A percentile compares a stretch with the other conserved stretches of the same genome.
Evolutionary conservation across 2,329 filamentous ascomycete species (phyloP).

Genomic region (Dothiorella sarmentorum): DNA sequence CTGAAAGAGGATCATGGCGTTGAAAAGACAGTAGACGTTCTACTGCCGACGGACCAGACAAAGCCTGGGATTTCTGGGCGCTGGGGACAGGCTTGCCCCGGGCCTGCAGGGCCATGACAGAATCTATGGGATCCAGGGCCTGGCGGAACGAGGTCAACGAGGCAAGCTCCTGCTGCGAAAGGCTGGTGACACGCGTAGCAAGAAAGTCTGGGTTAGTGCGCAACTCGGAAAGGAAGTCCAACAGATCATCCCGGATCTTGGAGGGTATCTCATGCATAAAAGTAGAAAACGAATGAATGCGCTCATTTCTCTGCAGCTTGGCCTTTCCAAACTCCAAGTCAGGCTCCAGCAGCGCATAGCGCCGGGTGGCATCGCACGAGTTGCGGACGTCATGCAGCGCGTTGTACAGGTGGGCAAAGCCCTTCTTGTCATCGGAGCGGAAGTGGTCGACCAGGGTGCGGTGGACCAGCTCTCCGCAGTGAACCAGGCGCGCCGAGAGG

Average conservation of each 20-base stretch:
- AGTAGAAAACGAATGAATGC: constrained; percentile 44
- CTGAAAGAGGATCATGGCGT: constrained; percentile 79
- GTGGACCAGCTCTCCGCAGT: constrained; percentile 71
- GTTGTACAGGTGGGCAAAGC: constrained; percentile 70
- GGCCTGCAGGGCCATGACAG: constrained; percentile 68
- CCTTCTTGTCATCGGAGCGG: constrained; percentile 73
- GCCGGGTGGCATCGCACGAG: constrained; percentile 69
- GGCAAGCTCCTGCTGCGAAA: constrained; percentile 73
- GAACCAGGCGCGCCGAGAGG: constrained; percentile 68
- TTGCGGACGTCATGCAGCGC: constrained; percentile 75
- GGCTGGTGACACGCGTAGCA: constrained; percentile 72
- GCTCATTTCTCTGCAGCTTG: constrained; percentile 40
- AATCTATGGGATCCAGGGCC: constrained; percentile 75
- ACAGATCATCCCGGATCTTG: constrained; percentile 68
- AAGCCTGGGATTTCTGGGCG: constrained; percentile 46
- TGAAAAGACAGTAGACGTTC: constrained; percentile 86
- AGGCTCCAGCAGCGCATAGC: constrained; percentile 68
- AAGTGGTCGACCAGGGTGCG: constrained; percentile 75
- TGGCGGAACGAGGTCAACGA: constrained; percentile 75
- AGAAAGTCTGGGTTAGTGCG: constrained; percentile 86
- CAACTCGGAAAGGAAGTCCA: constrained; percentile 77
- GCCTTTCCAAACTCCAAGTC: constrained; percentile 59
- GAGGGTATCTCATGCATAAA: constrained; percentile 68
- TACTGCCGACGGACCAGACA: constrained; percentile 60
- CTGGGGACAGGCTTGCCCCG: constrained; percentile 49